Base-by-base conservation (phyloP, 1,139 yeast genomes). In the Pichia sp. region DNA sequence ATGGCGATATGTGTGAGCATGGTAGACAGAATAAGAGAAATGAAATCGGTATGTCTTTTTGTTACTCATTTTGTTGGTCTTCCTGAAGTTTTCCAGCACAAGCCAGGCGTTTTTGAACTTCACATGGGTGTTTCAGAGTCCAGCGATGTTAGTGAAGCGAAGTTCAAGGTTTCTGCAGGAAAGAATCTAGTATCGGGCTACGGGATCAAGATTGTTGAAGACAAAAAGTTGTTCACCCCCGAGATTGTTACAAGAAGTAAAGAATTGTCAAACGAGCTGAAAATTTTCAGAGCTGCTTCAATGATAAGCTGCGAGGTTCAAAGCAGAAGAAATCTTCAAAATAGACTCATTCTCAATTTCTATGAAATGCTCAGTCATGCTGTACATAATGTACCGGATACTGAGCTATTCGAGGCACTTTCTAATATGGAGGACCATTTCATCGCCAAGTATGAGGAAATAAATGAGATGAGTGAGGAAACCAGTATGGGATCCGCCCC, bases 11-110 rank as follows among this genome's bases (percentile, higher is more conserved):
- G 67, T 6, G 41, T 65, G 9, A 63, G 71, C 1, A 56, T 64
- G 3, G 50, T 60, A 17, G 69, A 66, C 35, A 48, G 52, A 30
- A 41, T 66, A 9, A 38, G 59, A 0, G 29, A 37, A 1, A 13
- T 29, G 1, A 43, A 45, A 5, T 53, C 63, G 15, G 59, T 0
- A 58, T 63, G 60, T 0, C 60, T 63, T 38, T 41, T 63, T 4
- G 56, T 69, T 1, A 67, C 71, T 0, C 72, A 65, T 49, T 66
- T 64, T 40, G 55, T 50, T 26, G 63, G 62, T 29, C 48, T 66
- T 10, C 64, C 69, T 0, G 51, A 52, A 18, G 47, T 59, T 0
- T 42, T 67, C 15, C 47, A 52, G 4, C 21, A 26, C 4, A 40
- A 31, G 12, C 30, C 38, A 0, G 41, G 48, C 0, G 38, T 47